Base-by-base conservation (phyloP, 2,329 filamentous ascomycete genomes). In the Exophiala xenobiotica region DNA sequence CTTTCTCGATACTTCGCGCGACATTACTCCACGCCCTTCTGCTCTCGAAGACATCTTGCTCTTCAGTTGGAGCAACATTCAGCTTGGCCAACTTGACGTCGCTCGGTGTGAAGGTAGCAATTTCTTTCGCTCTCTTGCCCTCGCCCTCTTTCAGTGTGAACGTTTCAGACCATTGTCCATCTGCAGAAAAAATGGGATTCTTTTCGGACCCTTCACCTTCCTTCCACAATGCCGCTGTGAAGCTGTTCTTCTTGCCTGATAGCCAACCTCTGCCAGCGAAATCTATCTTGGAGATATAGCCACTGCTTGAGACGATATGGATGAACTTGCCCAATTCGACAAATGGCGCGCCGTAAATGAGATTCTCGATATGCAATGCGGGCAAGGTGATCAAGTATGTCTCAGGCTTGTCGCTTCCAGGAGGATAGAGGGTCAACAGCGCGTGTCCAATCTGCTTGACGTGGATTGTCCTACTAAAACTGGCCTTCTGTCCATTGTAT, bases 401-500 rank as follows among this genome's bases (percentile, higher is more conserved):
- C 67, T 93, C 88, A 47, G 64, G 62, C 51, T 67, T 64, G 38
- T 69, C 68, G 60, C 79, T 72, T 51, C 87, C 86, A 18, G 68
- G 74, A 33, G 64, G 65, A 38, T 67, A 73, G 53, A 96, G 74
- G 43, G 88, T 87, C 58, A 92, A 79, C 26, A 95, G 75, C 33
- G 91, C 91, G 66, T 96, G 91, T 27, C 92, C 92, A 62, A 95
- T 86, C 74, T 95, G 90, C 78, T 95, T 96, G 66, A 99, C 87
- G 65, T 92, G 87, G 70, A 97, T 96, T 38, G 92, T 96, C 62
- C 87, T 86, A 57, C 87, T 88, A 72, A 99, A 96, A 12, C 90
- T 95, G 3, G 92, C 91, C 70, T 96, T 97, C 68, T 97, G 93
- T 12, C 88, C 92, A 65, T 97, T 96, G 75, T 96, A 96, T 46